Percentiles rank a stretch among this genome's conserved stretches.
Evolutionary conservation across 805 yeast genomes (phyloP).

Genomic region (Pichia manshurica): DNA sequence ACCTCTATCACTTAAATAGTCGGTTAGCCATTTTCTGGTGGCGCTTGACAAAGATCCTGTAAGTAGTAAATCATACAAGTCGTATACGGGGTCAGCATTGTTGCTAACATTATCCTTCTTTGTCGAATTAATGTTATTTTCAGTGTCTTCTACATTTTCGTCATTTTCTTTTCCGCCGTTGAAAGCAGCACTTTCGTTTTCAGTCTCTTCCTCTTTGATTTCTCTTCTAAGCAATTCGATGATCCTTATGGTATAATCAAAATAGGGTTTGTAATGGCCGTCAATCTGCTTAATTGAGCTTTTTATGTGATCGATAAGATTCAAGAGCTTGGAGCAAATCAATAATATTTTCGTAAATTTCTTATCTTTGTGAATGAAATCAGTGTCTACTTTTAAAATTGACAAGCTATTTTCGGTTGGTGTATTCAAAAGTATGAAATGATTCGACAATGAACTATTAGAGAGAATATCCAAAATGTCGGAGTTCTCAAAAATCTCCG

Average conservation of each 20-base stretch:
- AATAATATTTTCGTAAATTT: constrained; percentile 30
- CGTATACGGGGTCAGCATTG: constrained; percentile 31
- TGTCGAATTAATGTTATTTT: neutral
- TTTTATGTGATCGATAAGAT: constrained; percentile 30
- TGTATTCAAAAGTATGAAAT: constrained; percentile 21
- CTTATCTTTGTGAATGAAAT: constrained; percentile 25
- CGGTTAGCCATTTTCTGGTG: constrained; percentile 54
- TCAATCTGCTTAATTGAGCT: constrained; percentile 28
- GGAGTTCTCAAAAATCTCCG: constrained; percentile 1
- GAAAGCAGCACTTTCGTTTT: neutral
- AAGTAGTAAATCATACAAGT: constrained; percentile 42
- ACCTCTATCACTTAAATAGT: constrained; percentile 64
- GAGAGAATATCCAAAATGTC: neutral
- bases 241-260: constrained; percentile 34
- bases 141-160: neutral
- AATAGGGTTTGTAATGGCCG: constrained; percentile 31
- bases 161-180: no score
- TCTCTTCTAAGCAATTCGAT: constrained; percentile 35
- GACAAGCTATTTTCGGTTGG: constrained; percentile 16
- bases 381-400: constrained; percentile 21
- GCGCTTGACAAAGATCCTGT: constrained; percentile 49
- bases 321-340: constrained; percentile 33
- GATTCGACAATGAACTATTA: constrained; percentile 17
- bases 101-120: constrained; percentile 6
- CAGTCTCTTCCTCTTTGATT: constrained; percentile 20